Percentiles rank a stretch among this genome's conserved stretches.
phyloP scores from a whole-genome alignment of 2,329 filamentous ascomycete genomes.

The Herpotrichia juniperi region DNA sequence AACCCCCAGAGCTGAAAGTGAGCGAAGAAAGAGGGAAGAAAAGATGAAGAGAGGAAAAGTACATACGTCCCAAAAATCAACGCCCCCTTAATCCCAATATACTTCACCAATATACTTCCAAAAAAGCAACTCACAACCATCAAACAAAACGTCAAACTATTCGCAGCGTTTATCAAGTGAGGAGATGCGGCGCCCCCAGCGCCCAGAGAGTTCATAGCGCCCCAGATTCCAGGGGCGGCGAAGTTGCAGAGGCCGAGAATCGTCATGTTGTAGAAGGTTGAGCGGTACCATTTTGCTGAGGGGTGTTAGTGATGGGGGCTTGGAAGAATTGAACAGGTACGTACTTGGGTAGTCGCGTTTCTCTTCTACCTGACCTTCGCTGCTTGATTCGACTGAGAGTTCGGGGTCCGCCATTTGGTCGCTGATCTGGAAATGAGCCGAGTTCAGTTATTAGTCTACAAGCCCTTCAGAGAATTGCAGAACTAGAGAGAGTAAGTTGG shows the following conservation, averaged over 20 bases:
- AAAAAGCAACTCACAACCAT: constrained; percentile 76
- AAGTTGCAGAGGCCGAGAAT: constrained; percentile 74
- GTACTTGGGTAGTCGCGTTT: constrained; percentile 34
- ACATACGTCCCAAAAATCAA: constrained; percentile 74
- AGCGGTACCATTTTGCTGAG: constrained; percentile 69
- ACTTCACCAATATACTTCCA: constrained; percentile 66
- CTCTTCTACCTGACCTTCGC: constrained; percentile 21
- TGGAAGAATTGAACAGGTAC: neutral
- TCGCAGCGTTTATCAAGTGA: constrained; percentile 72
- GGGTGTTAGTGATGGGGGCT: constrained; percentile 4
- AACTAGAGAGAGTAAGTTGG: neutral
- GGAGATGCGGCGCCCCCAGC: constrained; percentile 71
- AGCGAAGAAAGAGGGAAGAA: neutral
- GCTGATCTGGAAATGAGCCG: no score
- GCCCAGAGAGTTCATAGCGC: constrained; percentile 73
- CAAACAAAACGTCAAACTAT: constrained; percentile 73
- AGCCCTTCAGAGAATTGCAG: no score
- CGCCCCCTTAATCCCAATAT: constrained; percentile 73
- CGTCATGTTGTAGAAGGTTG: constrained; percentile 72
- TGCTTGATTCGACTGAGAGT: constrained; percentile 23
- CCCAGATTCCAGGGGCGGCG: constrained; percentile 73
- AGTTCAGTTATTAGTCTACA: no score
- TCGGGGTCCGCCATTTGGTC: constrained; percentile 24
- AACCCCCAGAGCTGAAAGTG: no score
- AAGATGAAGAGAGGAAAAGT: constrained; percentile 21